Base-by-base conservation (phyloP, 352 stramenopile species). In the Globisporangium nagaii region DNA sequence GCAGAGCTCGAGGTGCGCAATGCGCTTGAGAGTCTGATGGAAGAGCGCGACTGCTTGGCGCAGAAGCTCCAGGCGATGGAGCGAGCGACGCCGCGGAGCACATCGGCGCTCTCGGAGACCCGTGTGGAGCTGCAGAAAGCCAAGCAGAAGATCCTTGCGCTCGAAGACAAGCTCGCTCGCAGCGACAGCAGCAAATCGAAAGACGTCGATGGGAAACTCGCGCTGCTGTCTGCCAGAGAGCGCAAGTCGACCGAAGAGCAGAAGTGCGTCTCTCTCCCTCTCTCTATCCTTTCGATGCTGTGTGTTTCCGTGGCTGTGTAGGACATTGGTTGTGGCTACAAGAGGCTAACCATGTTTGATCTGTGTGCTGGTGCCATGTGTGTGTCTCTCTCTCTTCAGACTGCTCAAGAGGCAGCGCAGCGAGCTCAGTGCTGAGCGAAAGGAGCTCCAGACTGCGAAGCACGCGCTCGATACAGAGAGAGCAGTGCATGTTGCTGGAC, bases 101-200 rank as follows among this genome's bases (percentile, higher is more conserved):
- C 49, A 1, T 24, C 39, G 4, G 66, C 60, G 24, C 52, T 79
- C 17, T 68, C 66, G 15, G 61, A 72, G 25, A 46, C 62, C 0
- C 68, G 78, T 12, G 71, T 70, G 2, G 78, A 86, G 31, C 35
- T 88, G n/a, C 66, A 81, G 46, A 75, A 70, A 17, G 78, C 78
- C 8, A 72, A 73, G 46, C 64, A 77, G 27, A 83, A 78, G 49
- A 79, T 84, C 24, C 49, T 54, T 0, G 22, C 48, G 6, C 54
- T 88, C 1, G 75, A 88, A 58, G 66, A 72, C 2, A 71, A 79
- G 37, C 37, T 82, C 56, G 61, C 46, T 25, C 63, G 61, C 24
- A 47, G 39, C 1, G 58, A 74, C 19, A 61, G 19, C 20, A 53
- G 56, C 11, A 58, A 66, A 32, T 43, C 40, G 36, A 83, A 65